Conservation (phyloP, 495 filamentous ascomycete genomes). For the Hypoxylon perforatum region DNA sequence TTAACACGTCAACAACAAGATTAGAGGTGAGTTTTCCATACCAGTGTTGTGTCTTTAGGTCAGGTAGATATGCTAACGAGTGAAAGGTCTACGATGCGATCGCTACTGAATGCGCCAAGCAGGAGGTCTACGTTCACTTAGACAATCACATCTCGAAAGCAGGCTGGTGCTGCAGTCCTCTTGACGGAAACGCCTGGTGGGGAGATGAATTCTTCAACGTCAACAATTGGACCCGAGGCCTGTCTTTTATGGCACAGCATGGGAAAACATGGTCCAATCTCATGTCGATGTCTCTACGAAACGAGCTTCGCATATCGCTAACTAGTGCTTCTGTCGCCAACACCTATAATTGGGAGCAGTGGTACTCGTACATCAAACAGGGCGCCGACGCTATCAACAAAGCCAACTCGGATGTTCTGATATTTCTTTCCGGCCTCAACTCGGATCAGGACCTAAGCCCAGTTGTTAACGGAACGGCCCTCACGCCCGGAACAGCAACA, state of each 20-base stretch:
- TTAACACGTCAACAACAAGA: slow-evolving; percentile 55
- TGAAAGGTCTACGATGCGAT: slow-evolving; percentile 61
- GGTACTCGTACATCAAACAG: slow-evolving; percentile 59
- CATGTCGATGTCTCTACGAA: slow-evolving; percentile 63
- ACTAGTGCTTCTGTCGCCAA: slow-evolving; percentile 40
- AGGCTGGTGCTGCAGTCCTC: slow-evolving; percentile 64
- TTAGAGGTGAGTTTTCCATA: slow-evolving; percentile 50
- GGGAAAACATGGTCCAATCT: slow-evolving; percentile 59
- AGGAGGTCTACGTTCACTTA: slow-evolving; percentile 65
- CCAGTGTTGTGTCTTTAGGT: background rate
- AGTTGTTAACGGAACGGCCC: slow-evolving; percentile 55
- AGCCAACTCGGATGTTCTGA: slow-evolving; percentile 63
- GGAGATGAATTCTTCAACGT: slow-evolving; percentile 65
- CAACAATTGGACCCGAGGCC: slow-evolving; percentile 63
- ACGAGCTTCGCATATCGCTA: slow-evolving; percentile 61
- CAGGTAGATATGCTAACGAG: slow-evolving; percentile 5
- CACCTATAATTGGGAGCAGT: slow-evolving; percentile 63
- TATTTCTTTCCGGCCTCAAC: slow-evolving; percentile 67
- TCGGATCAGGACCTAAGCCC: slow-evolving; percentile 62
- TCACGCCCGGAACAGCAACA: slow-evolving; percentile 51
- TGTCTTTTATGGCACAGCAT: slow-evolving; percentile 64
- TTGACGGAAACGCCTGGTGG: slow-evolving; percentile 69
- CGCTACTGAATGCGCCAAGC: slow-evolving; percentile 57
- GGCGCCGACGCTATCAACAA: slow-evolving; percentile 59
- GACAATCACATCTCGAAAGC: slow-evolving; percentile 71